phyloP scores from a whole-genome alignment of 306 rosid species.

The apple (Malus domestica) region DNA sequence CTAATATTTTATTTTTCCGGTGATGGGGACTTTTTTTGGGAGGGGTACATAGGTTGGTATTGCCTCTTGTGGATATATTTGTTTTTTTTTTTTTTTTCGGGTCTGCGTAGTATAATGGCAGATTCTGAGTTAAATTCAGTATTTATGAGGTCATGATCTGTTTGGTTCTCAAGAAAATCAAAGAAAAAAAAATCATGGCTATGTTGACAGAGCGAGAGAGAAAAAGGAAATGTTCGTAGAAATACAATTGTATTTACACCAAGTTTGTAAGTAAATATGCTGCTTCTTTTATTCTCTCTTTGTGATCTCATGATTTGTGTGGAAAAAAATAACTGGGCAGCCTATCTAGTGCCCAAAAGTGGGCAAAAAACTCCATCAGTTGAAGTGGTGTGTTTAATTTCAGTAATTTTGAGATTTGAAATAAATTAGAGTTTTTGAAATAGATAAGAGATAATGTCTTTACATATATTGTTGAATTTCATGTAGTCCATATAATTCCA shows the following conservation, averaged over 20 bases:
- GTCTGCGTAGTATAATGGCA: conserved; percentile 20
- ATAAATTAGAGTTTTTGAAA: not conserved
- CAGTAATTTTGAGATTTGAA: not conserved
- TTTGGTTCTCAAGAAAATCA: conserved; percentile 11
- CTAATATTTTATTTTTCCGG: conserved; percentile 18
- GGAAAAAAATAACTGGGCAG: not conserved
- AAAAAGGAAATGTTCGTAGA: not conserved
- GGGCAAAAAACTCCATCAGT: not conserved
- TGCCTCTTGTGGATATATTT: conserved; percentile 54
- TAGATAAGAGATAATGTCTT: not conserved
- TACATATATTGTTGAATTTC: not conserved
- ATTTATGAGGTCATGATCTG: conserved; percentile 15
- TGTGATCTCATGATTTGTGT: not conserved
- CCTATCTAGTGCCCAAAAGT: conserved; percentile 5
- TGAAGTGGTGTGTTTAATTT: not conserved
- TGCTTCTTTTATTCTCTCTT: not conserved
- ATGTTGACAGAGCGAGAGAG: not conserved
- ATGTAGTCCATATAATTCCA: not conserved
- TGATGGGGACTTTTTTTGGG: conserved; percentile 17
- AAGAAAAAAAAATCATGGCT: not conserved
- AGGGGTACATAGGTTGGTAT: conserved; percentile 18
- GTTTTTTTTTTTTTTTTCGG: conserved; percentile 2
- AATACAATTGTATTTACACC: conserved; percentile 15
- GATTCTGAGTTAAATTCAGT: conserved; percentile 21
- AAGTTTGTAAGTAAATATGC: conserved; percentile 23